phyloP scores from a whole-genome alignment of 2,329 filamentous ascomycete species.

The Colletotrichum sp. region DNA sequence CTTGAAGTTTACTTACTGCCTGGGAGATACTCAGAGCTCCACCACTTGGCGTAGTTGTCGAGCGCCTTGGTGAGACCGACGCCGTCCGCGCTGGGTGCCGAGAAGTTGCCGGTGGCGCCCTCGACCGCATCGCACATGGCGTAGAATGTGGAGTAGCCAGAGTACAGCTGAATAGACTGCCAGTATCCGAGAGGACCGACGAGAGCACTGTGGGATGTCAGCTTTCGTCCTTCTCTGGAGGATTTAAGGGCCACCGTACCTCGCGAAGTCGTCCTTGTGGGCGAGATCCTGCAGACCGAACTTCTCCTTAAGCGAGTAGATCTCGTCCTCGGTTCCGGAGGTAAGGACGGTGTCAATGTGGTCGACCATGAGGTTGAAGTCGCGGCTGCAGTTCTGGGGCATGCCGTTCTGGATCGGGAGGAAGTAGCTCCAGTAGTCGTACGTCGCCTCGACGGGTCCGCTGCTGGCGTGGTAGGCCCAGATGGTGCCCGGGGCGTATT shows the following conservation, averaged over 20 bases:
- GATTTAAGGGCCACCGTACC: slow-evolving; percentile 16
- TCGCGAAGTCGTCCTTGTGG: slow-evolving; percentile 56
- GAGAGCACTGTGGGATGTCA: slow-evolving; percentile 24
- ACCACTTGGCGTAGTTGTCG: slow-evolving; percentile 59
- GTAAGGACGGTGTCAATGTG: slow-evolving; percentile 56
- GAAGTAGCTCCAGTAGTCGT: slow-evolving; percentile 65
- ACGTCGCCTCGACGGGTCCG: slow-evolving; percentile 59
- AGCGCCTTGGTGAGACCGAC: slow-evolving; percentile 61
- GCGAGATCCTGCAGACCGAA: slow-evolving; percentile 56
- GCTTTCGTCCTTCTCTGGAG: rapidly evolving
- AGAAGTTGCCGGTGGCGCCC: slow-evolving; percentile 23
- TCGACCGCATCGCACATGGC: slow-evolving; percentile 38
- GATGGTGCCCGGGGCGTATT: slow-evolving; percentile 57
- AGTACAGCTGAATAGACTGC: slow-evolving; percentile 40
- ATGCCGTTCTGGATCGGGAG: slow-evolving; percentile 60
- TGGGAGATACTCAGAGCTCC: slow-evolving; percentile 48
- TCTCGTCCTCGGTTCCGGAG: slow-evolving; percentile 44
- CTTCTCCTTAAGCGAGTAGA: slow-evolving; percentile 50
- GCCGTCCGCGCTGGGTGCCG: slow-evolving; percentile 38
- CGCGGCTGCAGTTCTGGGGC: slow-evolving; percentile 61
- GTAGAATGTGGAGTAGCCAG: slow-evolving; percentile 38
- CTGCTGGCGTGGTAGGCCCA: slow-evolving; percentile 65
- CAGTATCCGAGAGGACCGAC: slow-evolving; percentile 29
- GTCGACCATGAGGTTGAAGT: slow-evolving; percentile 55
- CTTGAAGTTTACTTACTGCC: slow-evolving; percentile 55